Percentiles rank a stretch among this genome's conserved stretches.
These are phyloP conservation scores for Pholiota adiposa DNA, from an alignment of 1,284 basidiomycete species.

Conservation along the genomic window DNA sequence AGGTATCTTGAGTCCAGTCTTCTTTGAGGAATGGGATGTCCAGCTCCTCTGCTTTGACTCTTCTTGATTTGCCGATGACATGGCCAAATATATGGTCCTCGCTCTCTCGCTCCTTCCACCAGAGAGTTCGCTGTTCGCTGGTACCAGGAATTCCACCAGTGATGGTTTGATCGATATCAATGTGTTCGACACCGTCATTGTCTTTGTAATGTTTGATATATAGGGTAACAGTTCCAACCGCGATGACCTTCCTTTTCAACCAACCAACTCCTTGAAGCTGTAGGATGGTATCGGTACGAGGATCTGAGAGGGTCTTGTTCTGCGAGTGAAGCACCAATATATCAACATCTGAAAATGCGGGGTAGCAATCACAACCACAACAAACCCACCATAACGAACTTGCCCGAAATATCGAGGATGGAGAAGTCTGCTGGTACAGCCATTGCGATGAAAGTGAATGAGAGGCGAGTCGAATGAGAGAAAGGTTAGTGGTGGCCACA, in stretches of 20 bases:
- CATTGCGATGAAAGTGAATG: conserved; percentile 22
- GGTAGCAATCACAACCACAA: conserved; percentile 9
- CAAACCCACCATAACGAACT: conserved; percentile 47
- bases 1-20: conserved; percentile 58
- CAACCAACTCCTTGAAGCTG: conserved; percentile 64
- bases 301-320: conserved; percentile 63
- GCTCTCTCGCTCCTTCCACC: conserved; percentile 51
- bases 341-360: neutral
- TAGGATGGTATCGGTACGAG: conserved; percentile 58
- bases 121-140: conserved; percentile 53
- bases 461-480: neutral
- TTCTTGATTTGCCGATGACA: conserved; percentile 55
- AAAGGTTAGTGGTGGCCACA: no score
- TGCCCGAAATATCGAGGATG: conserved; percentile 55
- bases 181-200: conserved; percentile 55
- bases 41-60: conserved; percentile 50
- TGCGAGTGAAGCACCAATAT: conserved; percentile 27
- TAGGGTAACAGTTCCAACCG: conserved; percentile 55
- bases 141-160: conserved; percentile 62
- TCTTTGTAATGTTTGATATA: conserved; percentile 63
- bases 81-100: conserved; percentile 60
- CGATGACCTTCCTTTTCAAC: conserved; percentile 61
- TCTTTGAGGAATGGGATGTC: conserved; percentile 54
- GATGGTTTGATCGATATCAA: conserved; percentile 66
- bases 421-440: conserved; percentile 52